Evolutionary conservation across 1,284 basidiomycete species (phyloP).

Genomic region (Pisolithus thermaeus): DNA sequence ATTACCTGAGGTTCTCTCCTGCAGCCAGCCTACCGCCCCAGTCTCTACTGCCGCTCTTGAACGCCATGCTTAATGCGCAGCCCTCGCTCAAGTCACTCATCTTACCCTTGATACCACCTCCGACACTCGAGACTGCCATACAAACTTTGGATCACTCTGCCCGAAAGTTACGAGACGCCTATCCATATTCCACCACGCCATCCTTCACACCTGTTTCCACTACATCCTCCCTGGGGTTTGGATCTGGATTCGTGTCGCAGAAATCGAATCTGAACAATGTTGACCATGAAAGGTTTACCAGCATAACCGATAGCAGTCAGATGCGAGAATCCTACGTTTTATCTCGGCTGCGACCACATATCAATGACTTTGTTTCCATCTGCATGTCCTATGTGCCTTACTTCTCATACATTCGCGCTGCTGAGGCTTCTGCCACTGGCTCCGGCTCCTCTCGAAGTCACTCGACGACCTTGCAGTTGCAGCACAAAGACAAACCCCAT

Average conservation of each 20-base stretch:
- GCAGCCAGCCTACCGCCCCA: slow-evolving; percentile 68
- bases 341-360: slow-evolving; percentile 66
- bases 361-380: slow-evolving; percentile 67
- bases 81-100: slow-evolving; percentile 64
- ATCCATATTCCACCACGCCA: slow-evolving; percentile 63
- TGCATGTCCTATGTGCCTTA: slow-evolving; percentile 77
- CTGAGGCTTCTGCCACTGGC: slow-evolving; percentile 20
- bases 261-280: slow-evolving; percentile 21
- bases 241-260: slow-evolving; percentile 31
- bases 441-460: slow-evolving; percentile 32
- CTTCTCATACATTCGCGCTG: slow-evolving; percentile 53
- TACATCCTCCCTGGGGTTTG: slow-evolving; percentile 41
- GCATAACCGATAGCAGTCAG: slow-evolving; percentile 29
- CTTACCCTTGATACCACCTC: slow-evolving; percentile 70
- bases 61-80: slow-evolving; percentile 55
- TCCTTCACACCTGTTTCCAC: slow-evolving; percentile 33
- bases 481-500: slow-evolving; percentile 58
- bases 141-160: slow-evolving; percentile 63
- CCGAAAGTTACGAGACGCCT: slow-evolving; percentile 69
- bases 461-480: slow-evolving; percentile 38
- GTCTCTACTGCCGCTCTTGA: slow-evolving; percentile 66
- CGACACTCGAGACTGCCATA: slow-evolving; percentile 65
- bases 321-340: slow-evolving; percentile 78
- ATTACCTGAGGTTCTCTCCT: slow-evolving; percentile 12
- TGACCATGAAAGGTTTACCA: slow-evolving; percentile 20